Evolutionary conservation across 495 filamentous ascomycete species (phyloP), one percentile per base, ranked within the genome.

Genomic region (Daldinia concentrica): DNA sequence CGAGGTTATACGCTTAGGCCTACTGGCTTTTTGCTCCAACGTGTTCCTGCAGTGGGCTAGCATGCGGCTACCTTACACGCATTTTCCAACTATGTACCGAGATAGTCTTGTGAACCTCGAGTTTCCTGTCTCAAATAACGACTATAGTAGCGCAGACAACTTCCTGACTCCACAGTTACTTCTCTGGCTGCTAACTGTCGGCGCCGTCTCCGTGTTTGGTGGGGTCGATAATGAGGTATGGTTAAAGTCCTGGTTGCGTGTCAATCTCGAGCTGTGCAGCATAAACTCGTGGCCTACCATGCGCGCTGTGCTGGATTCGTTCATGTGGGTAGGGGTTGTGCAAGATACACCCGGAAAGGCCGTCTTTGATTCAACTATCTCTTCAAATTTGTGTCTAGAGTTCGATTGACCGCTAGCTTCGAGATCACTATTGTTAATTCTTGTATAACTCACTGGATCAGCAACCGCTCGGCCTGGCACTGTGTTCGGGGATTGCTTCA

Each of bases 31-130:
- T 68, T 77, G 68, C 7, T 78, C 72, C 19, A 70, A 67, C 60
- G 64, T 81, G 34, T 84, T 86, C 68, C 72, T 85, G 8, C 82
- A 77, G 6, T 82, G 81, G 79, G 29, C 57, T 22, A 50, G 75
- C 26, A 26, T 81, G 1, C 64, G 69, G 24, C 52, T 73, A 7
- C 57, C 79, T 1, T 77, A 78, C 61, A 26, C 66, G 11, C 58
- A 76, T 24, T 69, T 85, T 11, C 50, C 57, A 9, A 14, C 26
- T 0, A 32, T 30, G n/a, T 73, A 71, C 14, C 67, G 61, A 15
- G 66, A 62, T 0, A 56, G 19, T 19, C 61, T 77, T 0, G 30
- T 51, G 4, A 54, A 26, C 32, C 50, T 74, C 2, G 37, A 58
- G 32, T n/a, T 43, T 1, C 34, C 37, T 9, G 50, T 12, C 17